Percentiles rank a stretch among this genome's conserved stretches.
These are phyloP conservation scores for Candida parachauliodes DNA, from an alignment of 805 yeast species.

Conservation along the genomic window DNA sequence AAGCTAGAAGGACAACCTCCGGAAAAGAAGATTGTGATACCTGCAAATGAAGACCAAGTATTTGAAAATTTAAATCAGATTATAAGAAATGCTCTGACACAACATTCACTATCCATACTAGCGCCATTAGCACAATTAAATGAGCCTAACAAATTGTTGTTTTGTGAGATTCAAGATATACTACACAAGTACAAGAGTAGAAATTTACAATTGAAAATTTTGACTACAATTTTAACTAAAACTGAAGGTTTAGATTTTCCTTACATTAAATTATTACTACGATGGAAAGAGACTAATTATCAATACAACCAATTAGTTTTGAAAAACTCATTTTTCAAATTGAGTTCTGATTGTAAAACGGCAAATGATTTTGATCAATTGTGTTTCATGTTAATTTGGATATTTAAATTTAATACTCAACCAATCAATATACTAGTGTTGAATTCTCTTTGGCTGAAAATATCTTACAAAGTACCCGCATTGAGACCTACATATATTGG, in stretches of 20 bases:
- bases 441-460: background rate
- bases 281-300: background rate
- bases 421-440: background rate
- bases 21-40: background rate
- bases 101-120: background rate
- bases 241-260: background rate
- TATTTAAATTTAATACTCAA: background rate
- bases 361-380: background rate
- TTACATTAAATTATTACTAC: background rate
- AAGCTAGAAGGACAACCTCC: background rate
- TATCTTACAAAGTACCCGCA: background rate
- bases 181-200: background rate
- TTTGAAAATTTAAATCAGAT: background rate
- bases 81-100: background rate
- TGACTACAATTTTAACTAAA: background rate
- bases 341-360: background rate
- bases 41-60: background rate
- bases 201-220: background rate
- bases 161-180: background rate
- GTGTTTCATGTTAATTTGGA: background rate
- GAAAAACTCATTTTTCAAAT: background rate
- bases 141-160: background rate
- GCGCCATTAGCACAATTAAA: background rate
- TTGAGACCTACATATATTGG: background rate
- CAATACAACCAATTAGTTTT: background rate